phyloP scores from a whole-genome alignment of 2,329 filamentous ascomycete species.

The Colletotrichum brevisporum region DNA sequence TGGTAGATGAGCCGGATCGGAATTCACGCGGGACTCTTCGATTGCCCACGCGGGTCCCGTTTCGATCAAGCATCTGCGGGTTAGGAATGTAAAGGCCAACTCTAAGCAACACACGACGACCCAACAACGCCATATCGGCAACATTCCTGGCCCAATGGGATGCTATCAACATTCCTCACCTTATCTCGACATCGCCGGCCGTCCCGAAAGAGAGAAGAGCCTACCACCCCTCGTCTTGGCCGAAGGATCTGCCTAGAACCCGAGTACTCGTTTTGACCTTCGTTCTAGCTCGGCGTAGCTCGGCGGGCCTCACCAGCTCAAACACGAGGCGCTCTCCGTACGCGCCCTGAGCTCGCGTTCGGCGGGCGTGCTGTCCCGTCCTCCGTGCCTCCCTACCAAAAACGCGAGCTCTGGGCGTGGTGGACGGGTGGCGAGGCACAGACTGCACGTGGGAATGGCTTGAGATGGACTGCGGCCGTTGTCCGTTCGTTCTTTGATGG shows the following conservation, averaged over 20 bases:
- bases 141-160: too few species aligned
- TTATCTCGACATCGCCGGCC: constrained; percentile 6
- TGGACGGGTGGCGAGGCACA: constrained; percentile 19
- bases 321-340: constrained; percentile 31
- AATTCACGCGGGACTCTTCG: constrained; percentile 6
- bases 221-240: neutral
- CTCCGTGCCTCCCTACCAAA: too few species aligned
- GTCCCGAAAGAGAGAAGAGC: neutral
- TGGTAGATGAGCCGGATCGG: constrained; percentile 3
- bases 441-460: constrained; percentile 35
- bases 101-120: neutral
- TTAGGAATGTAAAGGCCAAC: constrained; percentile 28
- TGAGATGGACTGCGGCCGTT: constrained; percentile 18
- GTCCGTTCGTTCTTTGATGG: constrained; percentile 20
- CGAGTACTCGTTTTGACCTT: constrained; percentile 10
- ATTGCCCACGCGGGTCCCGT: neutral
- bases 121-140: constrained; percentile 15
- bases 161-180: constrained; percentile 14
- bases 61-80: constrained; percentile 14
- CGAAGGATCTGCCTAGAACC: constrained; percentile 21
- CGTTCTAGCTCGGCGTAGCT: constrained; percentile 17
- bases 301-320: constrained; percentile 3
- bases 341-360: neutral
- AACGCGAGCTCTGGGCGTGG: constrained; percentile 1
- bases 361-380: neutral